These are phyloP conservation scores for Symmetrospora coprosmae DNA, from an alignment of 768 basidiomycete genomes.

Conservation along the genomic window DNA sequence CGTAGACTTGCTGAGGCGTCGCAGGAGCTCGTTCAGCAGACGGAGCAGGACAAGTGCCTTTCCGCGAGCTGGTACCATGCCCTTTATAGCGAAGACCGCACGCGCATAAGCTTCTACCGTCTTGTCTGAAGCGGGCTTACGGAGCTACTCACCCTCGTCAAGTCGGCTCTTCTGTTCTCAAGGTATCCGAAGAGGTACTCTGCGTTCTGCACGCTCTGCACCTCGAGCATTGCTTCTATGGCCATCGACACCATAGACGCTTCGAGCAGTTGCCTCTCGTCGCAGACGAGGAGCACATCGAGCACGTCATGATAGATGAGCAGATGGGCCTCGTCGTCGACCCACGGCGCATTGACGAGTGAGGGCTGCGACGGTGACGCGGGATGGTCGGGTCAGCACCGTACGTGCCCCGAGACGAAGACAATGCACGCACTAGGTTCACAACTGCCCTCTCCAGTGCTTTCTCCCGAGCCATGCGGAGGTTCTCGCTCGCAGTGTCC, in stretches of 20 bases:
- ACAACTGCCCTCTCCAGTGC: conserved; percentile 4
- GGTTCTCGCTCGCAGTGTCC: conserved; percentile 1
- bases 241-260: background rate
- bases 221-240: conserved; percentile 67
- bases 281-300: background rate
- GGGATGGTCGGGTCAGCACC: too few relatives aligned
- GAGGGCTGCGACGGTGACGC: background rate
- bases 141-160: conserved; percentile 42
- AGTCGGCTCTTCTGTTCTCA: conserved; percentile 52
- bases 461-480: conserved; percentile 6
- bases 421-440: conserved; percentile 14
- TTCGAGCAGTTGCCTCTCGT: conserved; percentile 3
- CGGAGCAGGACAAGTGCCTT: conserved; percentile 73
- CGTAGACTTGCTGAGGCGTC: conserved; percentile 72
- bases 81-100: conserved; percentile 31
- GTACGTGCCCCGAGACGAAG: too few relatives aligned
- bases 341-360: background rate
- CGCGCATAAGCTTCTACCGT: background rate
- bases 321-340: conserved; percentile 7
- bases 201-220: conserved; percentile 69
- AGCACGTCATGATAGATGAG: conserved; percentile 13
- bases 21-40: conserved; percentile 70
- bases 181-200: conserved; percentile 81
- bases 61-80: conserved; percentile 70
- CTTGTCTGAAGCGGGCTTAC: background rate